phyloP scores from a whole-genome alignment of 2,329 filamentous ascomycete genomes.

The Diplocarpon rosae region DNA sequence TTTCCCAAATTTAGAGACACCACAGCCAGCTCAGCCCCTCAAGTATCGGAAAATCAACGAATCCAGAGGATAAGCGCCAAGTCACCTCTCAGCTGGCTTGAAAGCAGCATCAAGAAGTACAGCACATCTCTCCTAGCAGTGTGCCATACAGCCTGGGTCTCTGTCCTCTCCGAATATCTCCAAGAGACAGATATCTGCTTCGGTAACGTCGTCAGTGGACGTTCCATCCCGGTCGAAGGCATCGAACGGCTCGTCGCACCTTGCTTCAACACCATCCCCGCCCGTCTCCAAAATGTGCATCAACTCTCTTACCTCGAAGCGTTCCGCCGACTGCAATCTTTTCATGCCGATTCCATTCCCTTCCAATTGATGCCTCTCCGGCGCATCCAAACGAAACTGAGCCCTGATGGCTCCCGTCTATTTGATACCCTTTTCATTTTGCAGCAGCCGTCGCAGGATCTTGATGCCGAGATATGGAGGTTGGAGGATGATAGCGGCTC shows the following conservation, averaged over 20 bases:
- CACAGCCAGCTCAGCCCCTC: neutral
- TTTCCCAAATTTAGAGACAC: conserved; percentile 17
- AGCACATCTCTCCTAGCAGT: conserved; percentile 54
- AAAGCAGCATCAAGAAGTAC: conserved; percentile 38
- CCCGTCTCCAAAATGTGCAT: conserved; percentile 54
- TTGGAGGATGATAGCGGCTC: conserved; percentile 44
- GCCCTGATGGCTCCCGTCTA: conserved; percentile 39
- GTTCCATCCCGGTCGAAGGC: conserved; percentile 52
- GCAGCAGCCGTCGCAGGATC: conserved; percentile 51
- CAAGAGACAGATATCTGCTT: conserved; percentile 63
- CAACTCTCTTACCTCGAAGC: conserved; percentile 27
- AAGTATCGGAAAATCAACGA: neutral
- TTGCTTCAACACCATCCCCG: conserved; percentile 82
- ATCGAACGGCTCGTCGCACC: conserved; percentile 70
- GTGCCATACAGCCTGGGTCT: conserved; percentile 64
- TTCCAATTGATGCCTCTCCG: conserved; percentile 70
- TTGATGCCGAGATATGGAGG: conserved; percentile 45
- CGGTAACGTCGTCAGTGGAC: conserved; percentile 74
- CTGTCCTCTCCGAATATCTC: conserved; percentile 46
- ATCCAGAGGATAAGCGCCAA: conserved; percentile 9
- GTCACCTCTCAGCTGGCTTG: conserved; percentile 29
- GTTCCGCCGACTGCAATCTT: conserved; percentile 22
- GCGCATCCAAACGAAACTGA: conserved; percentile 48
- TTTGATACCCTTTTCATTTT: conserved; percentile 77
- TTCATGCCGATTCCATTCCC: conserved; percentile 50